Percentiles rank a stretch among this genome's conserved stretches.
Evolutionary conservation across 176 grass and related monocot genomes (phyloP).

Genomic region (Alopecurus myosuroides): DNA sequence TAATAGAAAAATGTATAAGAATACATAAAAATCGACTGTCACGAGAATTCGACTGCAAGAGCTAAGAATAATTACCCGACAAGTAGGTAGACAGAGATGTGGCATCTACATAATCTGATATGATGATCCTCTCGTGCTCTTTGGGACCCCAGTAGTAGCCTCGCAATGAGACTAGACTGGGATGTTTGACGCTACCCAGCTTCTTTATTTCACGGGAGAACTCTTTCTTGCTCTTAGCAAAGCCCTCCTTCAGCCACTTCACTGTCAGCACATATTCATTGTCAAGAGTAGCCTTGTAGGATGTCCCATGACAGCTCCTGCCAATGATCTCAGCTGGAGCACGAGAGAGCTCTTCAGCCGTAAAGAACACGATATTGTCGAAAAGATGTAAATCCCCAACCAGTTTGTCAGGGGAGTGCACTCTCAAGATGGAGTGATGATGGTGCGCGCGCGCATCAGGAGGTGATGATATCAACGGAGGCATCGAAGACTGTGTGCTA

Average conservation of each 20-base stretch:
- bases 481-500: slow-evolving; percentile 18
- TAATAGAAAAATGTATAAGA: slow-evolving; percentile 26
- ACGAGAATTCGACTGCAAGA: not conserved
- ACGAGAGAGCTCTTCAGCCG: slow-evolving; percentile 72
- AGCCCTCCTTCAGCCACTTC: slow-evolving; percentile 94
- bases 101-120: slow-evolving; percentile 78
- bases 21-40: not conserved
- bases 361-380: slow-evolving; percentile 54
- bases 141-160: slow-evolving; percentile 94
- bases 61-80: slow-evolving; percentile 50
- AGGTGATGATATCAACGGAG: slow-evolving; percentile 35
- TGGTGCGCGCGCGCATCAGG: slow-evolving; percentile 11
- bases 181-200: slow-evolving; percentile 71
- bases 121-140: slow-evolving; percentile 85
- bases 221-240: slow-evolving; percentile 87
- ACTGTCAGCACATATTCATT: slow-evolving; percentile 63
- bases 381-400: slow-evolving; percentile 84
- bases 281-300: slow-evolving; percentile 82
- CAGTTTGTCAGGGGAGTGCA: slow-evolving; percentile 82
- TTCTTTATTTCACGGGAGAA: slow-evolving; percentile 93
- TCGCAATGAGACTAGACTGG: slow-evolving; percentile 62
- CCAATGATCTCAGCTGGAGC: slow-evolving; percentile 90
- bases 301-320: slow-evolving; percentile 91
- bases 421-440: slow-evolving; percentile 53
- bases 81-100: slow-evolving; percentile 65